These are phyloP conservation scores for Cicer judaicum DNA, from an alignment of 306 rosid species.

Conservation along the genomic window DNA sequence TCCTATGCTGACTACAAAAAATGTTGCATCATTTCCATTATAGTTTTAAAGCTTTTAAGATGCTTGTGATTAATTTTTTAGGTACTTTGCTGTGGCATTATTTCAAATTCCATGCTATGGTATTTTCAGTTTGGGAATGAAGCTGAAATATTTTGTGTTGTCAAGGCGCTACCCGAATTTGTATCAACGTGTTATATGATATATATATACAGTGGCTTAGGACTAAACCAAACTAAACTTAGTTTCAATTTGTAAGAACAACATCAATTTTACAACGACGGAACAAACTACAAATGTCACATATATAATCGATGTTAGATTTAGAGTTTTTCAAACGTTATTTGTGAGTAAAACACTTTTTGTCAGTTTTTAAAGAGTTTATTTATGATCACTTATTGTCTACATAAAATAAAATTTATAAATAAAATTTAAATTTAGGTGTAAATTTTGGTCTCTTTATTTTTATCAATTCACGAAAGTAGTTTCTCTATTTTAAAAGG, in stretches of 20 bases:
- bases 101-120: slow-evolving; percentile 93
- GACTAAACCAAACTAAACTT: not conserved
- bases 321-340: too few relatives aligned
- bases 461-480: too few relatives aligned
- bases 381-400: too few relatives aligned
- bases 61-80: slow-evolving; percentile 38
- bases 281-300: too few relatives aligned
- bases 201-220: not conserved
- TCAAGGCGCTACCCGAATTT: slow-evolving; percentile 62
- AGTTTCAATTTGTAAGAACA: slow-evolving; percentile 31
- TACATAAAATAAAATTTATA: too few relatives aligned
- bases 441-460: too few relatives aligned
- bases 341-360: too few relatives aligned
- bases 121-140: slow-evolving; percentile 71
- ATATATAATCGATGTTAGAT: too few relatives aligned
- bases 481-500: too few relatives aligned
- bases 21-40: not conserved
- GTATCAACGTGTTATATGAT: slow-evolving; percentile 59
- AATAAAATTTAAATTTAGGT: too few relatives aligned
- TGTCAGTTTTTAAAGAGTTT: too few relatives aligned
- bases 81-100: slow-evolving; percentile 83
- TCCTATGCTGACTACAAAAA: not conserved
- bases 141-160: slow-evolving; percentile 71
- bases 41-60: not conserved
- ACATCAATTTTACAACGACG: not conserved